Evolutionary conservation across 768 basidiomycete genomes (phyloP).

Genomic region (Hypholoma sublateritium): DNA sequence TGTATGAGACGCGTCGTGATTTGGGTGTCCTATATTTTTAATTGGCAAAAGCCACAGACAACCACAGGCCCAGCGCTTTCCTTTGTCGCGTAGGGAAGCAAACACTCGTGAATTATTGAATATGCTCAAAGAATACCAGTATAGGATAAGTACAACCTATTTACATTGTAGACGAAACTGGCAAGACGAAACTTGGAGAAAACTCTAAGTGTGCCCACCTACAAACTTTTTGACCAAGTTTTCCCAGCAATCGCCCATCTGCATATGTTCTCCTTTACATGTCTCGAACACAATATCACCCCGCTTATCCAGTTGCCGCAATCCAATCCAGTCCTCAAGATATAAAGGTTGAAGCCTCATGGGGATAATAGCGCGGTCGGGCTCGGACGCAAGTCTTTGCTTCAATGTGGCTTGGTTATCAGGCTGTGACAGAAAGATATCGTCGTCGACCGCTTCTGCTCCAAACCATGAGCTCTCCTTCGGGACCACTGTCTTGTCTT

Average conservation of each 20-base stretch:
- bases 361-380: slow-evolving; percentile 45
- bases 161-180: too few relatives aligned
- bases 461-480: slow-evolving; percentile 90
- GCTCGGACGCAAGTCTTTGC: neutral
- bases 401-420: neutral
- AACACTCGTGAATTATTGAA: too few relatives aligned
- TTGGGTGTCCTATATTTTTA: too few relatives aligned
- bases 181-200: too few relatives aligned
- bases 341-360: slow-evolving; percentile 78
- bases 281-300: slow-evolving; percentile 57
- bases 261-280: slow-evolving; percentile 81
- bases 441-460: slow-evolving; percentile 53
- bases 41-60: too few relatives aligned
- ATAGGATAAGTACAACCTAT: too few relatives aligned
- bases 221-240: slow-evolving; percentile 34
- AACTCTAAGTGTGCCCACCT: neutral
- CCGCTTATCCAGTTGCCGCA: slow-evolving; percentile 67
- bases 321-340: slow-evolving; percentile 78
- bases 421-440: slow-evolving; percentile 7
- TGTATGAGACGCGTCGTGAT: neutral
- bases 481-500: slow-evolving; percentile 78
- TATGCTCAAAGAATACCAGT: too few relatives aligned
- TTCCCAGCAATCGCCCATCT: slow-evolving; percentile 64
- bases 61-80: too few relatives aligned
- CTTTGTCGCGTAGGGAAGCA: too few relatives aligned